Conservation (phyloP, 2,329 filamentous ascomycete species). For the Paecilomyces fulvus region DNA sequence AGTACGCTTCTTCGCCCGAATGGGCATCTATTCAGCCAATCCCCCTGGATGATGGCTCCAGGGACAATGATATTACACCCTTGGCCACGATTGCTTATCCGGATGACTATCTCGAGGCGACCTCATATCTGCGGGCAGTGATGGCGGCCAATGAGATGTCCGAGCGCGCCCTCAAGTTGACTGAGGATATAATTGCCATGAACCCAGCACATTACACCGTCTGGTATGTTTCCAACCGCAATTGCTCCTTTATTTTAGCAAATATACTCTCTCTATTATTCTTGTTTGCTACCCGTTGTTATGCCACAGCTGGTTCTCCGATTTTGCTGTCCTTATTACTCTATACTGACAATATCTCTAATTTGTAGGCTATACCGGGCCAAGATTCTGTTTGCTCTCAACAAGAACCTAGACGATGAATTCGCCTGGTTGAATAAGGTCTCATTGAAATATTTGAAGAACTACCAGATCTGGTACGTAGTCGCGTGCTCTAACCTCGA, state of each 20-base stretch:
- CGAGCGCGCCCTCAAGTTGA: slow-evolving; percentile 68
- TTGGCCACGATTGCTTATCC: slow-evolving; percentile 90
- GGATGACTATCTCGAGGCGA: slow-evolving; percentile 82
- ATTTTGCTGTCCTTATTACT: background rate
- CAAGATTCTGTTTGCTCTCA: slow-evolving; percentile 61
- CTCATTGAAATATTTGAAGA: slow-evolving; percentile 79
- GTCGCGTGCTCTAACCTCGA: background rate
- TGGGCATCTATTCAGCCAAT: slow-evolving; percentile 84
- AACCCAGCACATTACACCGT: slow-evolving; percentile 98
- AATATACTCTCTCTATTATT: background rate
- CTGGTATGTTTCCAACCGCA: slow-evolving; percentile 48
- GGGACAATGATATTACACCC: slow-evolving; percentile 43
- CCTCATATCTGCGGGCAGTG: slow-evolving; percentile 84
- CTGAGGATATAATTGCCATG: slow-evolving; percentile 80
- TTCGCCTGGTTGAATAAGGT: slow-evolving; percentile 79
- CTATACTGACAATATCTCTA: slow-evolving; percentile 6
- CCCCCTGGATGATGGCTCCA: slow-evolving; percentile 68
- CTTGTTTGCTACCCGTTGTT: background rate
- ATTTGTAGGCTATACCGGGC: slow-evolving; percentile 68
- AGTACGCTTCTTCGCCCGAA: slow-evolving; percentile 58
- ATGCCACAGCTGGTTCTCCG: background rate
- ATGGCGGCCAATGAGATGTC: slow-evolving; percentile 86
- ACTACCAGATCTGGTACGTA: slow-evolving; percentile 87
- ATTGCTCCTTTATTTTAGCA: background rate
- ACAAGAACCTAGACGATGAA: slow-evolving; percentile 60